Evolutionary conservation across 2,329 filamentous ascomycete genomes (phyloP), one percentile per base, ranked within the genome.

Genomic region (Venturia asperata): DNA sequence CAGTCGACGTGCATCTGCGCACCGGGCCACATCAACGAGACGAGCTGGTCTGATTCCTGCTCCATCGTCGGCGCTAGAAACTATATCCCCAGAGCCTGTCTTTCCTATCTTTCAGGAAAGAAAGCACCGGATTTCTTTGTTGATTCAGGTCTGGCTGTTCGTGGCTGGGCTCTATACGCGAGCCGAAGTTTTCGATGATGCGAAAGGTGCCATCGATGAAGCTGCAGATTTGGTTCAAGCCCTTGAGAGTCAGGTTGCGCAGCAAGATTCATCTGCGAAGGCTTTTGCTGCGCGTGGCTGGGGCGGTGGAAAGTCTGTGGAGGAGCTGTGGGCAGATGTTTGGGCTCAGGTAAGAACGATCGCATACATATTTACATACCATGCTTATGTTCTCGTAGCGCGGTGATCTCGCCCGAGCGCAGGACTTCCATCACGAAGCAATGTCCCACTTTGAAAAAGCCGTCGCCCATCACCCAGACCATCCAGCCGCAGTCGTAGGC

Each of bases 121-220:
- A 63, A 81, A 81, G 64, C 83, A 85, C 66, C 82, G 80, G 19
- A 77, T 85, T 15, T 79, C 80, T 5, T 72, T 87, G 13, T 76
- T 99, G 19, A 80, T 92, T 24, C 88, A 88, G 69, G 87, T 97
- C 41, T 99, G 94, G 94, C 81, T 97, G 10, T 88, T 94, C 73
- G 91, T 97, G 67, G 89, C 91, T 1, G 89, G 89, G 0, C 87
- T 97, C 68, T 99, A 97, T 73, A 85, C 91, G 37, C 85, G 91
- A 64, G 91, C 93, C 9, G 84, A 84, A 10, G 86, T 95, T 79
- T 85, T 86, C 65, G 88, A 92, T 24, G 93, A 97, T 73, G 87
- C 90, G 15, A 85, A 85, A 70, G 90, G 87, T 63, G 91, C 93
- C 7, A 85, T 92, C 37, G 82, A 86, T 13, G 94, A 97, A 79